Base-by-base conservation (phyloP, 2,329 filamentous ascomycete species). In the Penicillium hesseltinei region DNA sequence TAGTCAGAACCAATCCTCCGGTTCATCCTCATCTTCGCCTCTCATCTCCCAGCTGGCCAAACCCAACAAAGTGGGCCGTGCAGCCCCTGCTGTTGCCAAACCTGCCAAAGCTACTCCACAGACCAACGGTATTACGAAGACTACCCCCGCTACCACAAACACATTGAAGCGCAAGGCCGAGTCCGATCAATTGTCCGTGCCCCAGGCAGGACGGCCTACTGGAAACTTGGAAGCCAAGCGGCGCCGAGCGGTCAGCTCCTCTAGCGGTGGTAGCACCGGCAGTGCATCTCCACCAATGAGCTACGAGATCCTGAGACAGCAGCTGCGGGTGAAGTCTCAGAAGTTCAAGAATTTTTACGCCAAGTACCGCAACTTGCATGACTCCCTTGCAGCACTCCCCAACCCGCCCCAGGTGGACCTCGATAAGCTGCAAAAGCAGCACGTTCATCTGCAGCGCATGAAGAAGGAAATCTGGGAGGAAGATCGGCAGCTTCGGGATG, bases 301-400 rank as follows among this genome's bases (percentile, higher is more conserved):
- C 47, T 68, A 70, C 19, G 72, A 73, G 29, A 61, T 74, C 17
- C 67, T 73, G 11, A 69, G 68, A 29, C 74, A 77, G 57, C 72
- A 74, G 50, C 63, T 77, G 47, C 71, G 68, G 42, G 71, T 75
- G 38, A 78, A 76, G 52, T 73, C 77, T 19, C 71, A 73, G 55
- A 69, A 67, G 48, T 88, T 87, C 70, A 84, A 85, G 66, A 75
- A 75, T 52, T 81, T 81, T 60, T 87, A 87, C 66, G 80, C 80
- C 36, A 80, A 78, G 56, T 88, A 88, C 65, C 78, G 80, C 63
- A 72, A 78, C 64, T 69, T 86, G 64, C 83, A 87, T 68, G 80
- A 81, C 38, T 68, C 73, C 51, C 64, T 81, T 59, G 69, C 71
- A 21, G 65, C 68, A 7, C 71, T 72, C 36, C 60, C 74, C 33